Base-by-base conservation (phyloP, 2,329 filamentous ascomycete species). In the Bipolaris gigantea region DNA sequence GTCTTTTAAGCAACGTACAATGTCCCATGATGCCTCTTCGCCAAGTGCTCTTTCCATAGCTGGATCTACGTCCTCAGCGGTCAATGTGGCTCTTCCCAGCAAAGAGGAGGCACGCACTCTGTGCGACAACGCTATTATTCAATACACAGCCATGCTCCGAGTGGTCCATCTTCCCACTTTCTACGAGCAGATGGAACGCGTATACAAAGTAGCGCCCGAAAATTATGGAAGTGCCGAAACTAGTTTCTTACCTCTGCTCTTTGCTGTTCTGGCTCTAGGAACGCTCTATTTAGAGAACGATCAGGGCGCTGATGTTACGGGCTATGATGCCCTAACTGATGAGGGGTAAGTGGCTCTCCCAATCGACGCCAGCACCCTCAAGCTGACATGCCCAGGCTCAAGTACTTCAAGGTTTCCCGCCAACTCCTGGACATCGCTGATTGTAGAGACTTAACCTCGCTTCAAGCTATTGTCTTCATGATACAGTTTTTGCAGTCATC, bases 131-230 rank as follows among this genome's bases (percentile, higher is more conserved):
- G 82, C 85, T 23, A 74, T 89, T 23, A 81, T 86, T 53, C 84
- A 88, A 67, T 84, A 83, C 27, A 82, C 84, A 59, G 80, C 83
- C 21, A 74, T 89, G 48, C 80, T 88, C 72, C 85, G 89, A 34
- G 87, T 93, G 51, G 83, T 96, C 5, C 92, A 97, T 67, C 80
- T 89, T 45, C 92, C 92, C 0, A 85, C 85, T 0, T 97, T 96
- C 70, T 91, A 89, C 75, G 82, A 84, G 54, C 86, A 85, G 65
- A 82, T 96, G 58, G 87, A 96, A 61, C 83, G 83, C 50, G 81
- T 97, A 35, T 97, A 96, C 73, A 84, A 88, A 60, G 85, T 80
- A 19, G 80, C 88, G 2, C 59, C 71, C 11, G 79, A 80, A 18
- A 70, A 76, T 38, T 80, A 78, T 58, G 73, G 70, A 15, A 75